phyloP scores from a whole-genome alignment of 345 rosid genomes.

The Fremontodendron californicum region DNA sequence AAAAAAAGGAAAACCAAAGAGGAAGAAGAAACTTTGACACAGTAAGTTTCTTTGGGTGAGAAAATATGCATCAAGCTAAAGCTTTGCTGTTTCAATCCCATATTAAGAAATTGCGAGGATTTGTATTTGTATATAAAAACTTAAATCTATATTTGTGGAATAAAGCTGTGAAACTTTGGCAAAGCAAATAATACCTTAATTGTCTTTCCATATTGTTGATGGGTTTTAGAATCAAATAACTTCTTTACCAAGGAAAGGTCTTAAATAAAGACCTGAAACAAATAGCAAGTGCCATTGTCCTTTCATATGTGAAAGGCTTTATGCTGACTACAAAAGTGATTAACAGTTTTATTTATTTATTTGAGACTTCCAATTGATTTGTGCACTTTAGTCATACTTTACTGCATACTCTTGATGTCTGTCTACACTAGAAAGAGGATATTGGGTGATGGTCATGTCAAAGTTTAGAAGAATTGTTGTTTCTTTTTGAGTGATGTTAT shows the following conservation, averaged over 20 bases:
- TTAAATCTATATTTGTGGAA: too few relatives aligned
- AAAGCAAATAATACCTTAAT: too few relatives aligned
- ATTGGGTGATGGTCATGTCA: slow-evolving; percentile 7
- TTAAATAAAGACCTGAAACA: neutral
- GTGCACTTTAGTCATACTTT: too few relatives aligned
- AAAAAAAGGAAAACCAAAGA: neutral
- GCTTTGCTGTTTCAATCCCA: too few relatives aligned
- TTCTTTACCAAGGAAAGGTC: neutral
- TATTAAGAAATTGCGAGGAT: too few relatives aligned
- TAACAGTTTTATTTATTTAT: too few relatives aligned
- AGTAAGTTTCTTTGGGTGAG: neutral
- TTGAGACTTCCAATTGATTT: too few relatives aligned
- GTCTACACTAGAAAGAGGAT: slow-evolving; percentile 7
- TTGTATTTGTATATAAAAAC: too few relatives aligned
- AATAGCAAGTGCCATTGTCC: neutral
- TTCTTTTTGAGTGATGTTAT: too few relatives aligned
- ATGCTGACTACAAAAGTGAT: neutral
- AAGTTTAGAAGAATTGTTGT: neutral
- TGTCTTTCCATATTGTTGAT: too few relatives aligned
- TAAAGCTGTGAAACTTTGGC: too few relatives aligned
- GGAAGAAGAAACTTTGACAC: neutral
- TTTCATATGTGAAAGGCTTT: neutral
- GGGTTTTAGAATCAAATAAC: too few relatives aligned
- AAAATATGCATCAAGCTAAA: neutral
- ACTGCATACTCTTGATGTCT: neutral